A percentile compares a stretch with the other conserved stretches of the same genome.
phyloP scores from a whole-genome alignment of 208 protist species.

The Leishmania aethiopica region DNA sequence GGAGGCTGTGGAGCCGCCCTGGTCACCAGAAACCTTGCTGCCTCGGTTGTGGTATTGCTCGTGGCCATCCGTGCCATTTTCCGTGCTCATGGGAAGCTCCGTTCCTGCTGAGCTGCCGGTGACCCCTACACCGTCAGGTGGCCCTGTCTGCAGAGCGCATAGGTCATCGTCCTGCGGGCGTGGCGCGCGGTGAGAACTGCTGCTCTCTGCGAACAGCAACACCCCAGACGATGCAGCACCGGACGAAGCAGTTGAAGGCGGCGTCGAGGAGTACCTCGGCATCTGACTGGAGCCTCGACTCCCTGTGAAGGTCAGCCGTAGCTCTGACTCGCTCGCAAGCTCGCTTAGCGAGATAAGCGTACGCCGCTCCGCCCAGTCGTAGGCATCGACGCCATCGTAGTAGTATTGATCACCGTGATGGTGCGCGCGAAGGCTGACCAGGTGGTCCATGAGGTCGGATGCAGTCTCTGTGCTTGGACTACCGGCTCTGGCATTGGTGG shows the following conservation, averaged over 20 bases:
- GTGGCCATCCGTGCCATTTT: background rate
- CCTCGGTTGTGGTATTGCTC: background rate
- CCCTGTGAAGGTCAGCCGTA: constrained; percentile 15
- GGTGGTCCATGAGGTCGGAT: constrained; percentile 13
- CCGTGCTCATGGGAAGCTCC: background rate
- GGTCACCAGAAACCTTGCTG: background rate
- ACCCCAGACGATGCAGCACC: background rate
- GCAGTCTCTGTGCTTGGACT: background rate
- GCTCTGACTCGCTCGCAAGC: constrained; percentile 23
- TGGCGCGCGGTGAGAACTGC: constrained; percentile 5
- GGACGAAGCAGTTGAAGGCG: background rate
- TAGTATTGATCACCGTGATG: constrained; percentile 10
- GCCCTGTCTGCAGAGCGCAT: background rate
- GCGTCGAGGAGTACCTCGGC: background rate
- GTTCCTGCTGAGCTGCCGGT: background rate
- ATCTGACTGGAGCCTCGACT: constrained; percentile 3
- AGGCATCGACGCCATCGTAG: constrained; percentile 13
- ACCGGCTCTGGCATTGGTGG: background rate
- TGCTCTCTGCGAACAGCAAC: constrained; percentile 9
- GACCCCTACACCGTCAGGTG: background rate
- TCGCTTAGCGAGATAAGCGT: constrained; percentile 33
- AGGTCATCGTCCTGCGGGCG: background rate
- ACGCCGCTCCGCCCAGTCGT: constrained; percentile 20
- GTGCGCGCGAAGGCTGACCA: constrained; percentile 5
- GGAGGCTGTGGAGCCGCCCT: background rate